phyloP scores from a whole-genome alignment of 129 eudicot species.

The Artemisia argyi region DNA sequence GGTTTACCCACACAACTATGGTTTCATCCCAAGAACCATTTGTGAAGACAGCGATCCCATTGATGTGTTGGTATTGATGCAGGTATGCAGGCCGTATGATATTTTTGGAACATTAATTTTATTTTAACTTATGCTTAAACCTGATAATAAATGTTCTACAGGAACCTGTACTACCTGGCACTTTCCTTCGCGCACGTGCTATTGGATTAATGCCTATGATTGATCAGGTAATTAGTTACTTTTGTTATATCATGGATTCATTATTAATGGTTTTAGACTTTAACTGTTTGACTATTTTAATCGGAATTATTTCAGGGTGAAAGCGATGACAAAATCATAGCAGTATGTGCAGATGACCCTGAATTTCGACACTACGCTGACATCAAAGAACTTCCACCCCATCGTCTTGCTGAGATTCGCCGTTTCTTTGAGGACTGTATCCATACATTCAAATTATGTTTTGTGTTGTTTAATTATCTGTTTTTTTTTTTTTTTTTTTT shows the following conservation, averaged over 20 bases:
- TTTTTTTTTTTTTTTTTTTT: background rate
- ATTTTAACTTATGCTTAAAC: slow-evolving; percentile 20
- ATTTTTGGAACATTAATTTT: background rate
- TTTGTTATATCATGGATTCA: background rate
- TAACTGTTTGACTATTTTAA: background rate
- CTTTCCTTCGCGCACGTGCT: slow-evolving; percentile 92
- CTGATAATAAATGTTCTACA: slow-evolving; percentile 15
- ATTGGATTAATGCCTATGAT: slow-evolving; percentile 98
- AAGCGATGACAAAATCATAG: slow-evolving; percentile 93
- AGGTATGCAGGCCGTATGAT: slow-evolving; percentile 43
- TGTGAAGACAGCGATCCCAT: slow-evolving; percentile 96
- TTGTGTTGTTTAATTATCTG: background rate
- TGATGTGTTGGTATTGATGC: slow-evolving; percentile 94
- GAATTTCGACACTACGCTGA: slow-evolving; percentile 87
- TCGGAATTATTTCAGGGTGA: slow-evolving; percentile 59
- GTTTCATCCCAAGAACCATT: slow-evolving; percentile 88
- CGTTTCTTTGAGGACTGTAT: slow-evolving; percentile 99
- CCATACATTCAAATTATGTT: slow-evolving; percentile 25
- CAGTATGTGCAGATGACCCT: slow-evolving; percentile 98
- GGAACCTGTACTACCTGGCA: slow-evolving; percentile 95
- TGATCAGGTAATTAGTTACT: slow-evolving; percentile 61
- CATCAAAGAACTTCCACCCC: slow-evolving; percentile 88
- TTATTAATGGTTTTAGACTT: background rate
- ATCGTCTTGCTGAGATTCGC: slow-evolving; percentile 96
- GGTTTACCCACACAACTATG: slow-evolving; percentile 97